Percentiles rank a stretch among this genome's conserved stretches.
These are phyloP conservation scores for Sugiyamaella qingdaonensis DNA, from an alignment of 805 yeast species.

Conservation along the genomic window DNA sequence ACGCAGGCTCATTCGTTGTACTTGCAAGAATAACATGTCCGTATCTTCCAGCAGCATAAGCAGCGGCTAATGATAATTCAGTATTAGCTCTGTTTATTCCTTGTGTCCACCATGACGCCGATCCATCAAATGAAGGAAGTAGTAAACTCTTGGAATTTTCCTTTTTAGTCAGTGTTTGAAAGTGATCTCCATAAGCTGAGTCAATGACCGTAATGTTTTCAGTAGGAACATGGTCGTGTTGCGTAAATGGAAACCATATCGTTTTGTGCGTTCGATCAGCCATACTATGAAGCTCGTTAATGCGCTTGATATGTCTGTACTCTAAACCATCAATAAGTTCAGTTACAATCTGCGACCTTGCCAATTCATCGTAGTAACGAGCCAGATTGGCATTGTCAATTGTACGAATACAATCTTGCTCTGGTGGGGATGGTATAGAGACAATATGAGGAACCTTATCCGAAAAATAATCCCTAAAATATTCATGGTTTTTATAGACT, in stretches of 20 bases:
- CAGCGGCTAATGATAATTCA: conserved; percentile 23
- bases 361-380: conserved; percentile 13
- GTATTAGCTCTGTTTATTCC: conserved; percentile 26
- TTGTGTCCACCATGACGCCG: conserved; percentile 31
- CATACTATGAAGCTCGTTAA: conserved; percentile 11
- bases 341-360: not conserved
- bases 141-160: conserved; percentile 3
- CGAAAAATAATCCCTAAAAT: conserved; percentile 15
- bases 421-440: conserved; percentile 17
- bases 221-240: conserved; percentile 18
- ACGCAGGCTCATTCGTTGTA: conserved; percentile 26
- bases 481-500: conserved; percentile 15
- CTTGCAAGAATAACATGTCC: conserved; percentile 28
- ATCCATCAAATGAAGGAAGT: conserved; percentile 22
- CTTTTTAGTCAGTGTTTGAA: conserved; percentile 10
- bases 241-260: conserved; percentile 29
- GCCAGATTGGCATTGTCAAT: conserved; percentile 15
- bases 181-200: conserved; percentile 25
- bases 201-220: conserved; percentile 23
- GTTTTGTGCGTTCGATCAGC: conserved; percentile 14
- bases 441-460: conserved; percentile 11
- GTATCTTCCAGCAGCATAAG: conserved; percentile 27
- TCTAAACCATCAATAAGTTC: conserved; percentile 9
- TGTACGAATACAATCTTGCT: not conserved
- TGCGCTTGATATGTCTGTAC: conserved; percentile 8